Conservation (phyloP, 2,329 filamentous ascomycete genomes). For the Aspergillus unguis region DNA sequence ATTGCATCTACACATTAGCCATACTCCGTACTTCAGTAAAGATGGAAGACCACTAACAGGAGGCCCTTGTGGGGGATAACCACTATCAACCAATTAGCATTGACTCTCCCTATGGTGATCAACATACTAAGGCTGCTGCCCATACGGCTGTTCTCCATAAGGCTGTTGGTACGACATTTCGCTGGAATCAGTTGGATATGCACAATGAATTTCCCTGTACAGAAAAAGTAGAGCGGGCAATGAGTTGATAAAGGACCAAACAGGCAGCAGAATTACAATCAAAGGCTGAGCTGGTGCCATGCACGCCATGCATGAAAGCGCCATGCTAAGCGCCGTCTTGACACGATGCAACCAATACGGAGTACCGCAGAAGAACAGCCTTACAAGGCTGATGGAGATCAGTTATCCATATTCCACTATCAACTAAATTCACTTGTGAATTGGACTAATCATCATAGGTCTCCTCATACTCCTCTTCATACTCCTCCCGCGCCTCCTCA, state of each 20-base stretch:
- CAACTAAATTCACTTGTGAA: not conserved
- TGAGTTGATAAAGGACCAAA: too few species aligned
- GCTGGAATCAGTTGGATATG: too few species aligned
- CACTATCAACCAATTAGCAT: not conserved
- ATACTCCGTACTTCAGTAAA: not conserved
- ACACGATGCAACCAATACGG: not conserved
- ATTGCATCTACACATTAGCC: not conserved
- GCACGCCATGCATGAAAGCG: not conserved
- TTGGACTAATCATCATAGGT: not conserved
- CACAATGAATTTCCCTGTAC: too few species aligned
- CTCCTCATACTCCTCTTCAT: conserved; percentile 5
- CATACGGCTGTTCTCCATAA: not conserved
- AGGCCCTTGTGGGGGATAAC: conserved; percentile 6
- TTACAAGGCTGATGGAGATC: not conserved
- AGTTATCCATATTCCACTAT: not conserved
- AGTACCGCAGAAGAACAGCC: not conserved
- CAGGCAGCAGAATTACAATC: not conserved
- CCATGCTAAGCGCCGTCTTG: not conserved
- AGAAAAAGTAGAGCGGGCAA: too few species aligned
- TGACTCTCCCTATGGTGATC: not conserved
- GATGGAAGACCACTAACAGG: not conserved
- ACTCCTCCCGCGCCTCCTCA: conserved; percentile 1
- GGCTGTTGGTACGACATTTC: conserved; percentile 7
- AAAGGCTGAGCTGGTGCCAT: not conserved
- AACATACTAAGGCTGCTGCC: conserved; percentile 1